These are phyloP conservation scores for Smithsoniella earleae DNA, from an alignment of 163 green algal species.

Conservation along the genomic window DNA sequence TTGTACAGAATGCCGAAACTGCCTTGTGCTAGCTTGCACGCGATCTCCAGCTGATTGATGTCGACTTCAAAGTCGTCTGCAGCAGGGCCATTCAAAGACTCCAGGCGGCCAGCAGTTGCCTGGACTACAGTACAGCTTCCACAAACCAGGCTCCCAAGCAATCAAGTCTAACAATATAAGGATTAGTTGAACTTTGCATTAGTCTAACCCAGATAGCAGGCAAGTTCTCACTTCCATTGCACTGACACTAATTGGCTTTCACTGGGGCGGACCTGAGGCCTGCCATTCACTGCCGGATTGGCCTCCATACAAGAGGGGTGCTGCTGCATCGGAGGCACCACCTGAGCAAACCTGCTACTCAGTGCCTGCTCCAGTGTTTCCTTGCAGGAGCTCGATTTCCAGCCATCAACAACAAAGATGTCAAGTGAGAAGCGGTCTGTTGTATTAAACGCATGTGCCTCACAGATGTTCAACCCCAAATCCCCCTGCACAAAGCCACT, in stretches of 20 bases:
- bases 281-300: not conserved
- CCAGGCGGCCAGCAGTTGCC: slow-evolving; percentile 28
- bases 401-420: slow-evolving; percentile 92
- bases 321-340: not conserved
- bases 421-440: slow-evolving; percentile 82
- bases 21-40: slow-evolving; percentile 69
- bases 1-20: slow-evolving; percentile 94
- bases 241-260: not conserved
- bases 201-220: not conserved
- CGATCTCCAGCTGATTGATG: slow-evolving; percentile 71
- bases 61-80: slow-evolving; percentile 95
- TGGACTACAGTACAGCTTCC: not conserved
- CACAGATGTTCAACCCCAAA: slow-evolving; percentile 84
- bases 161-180: too few species aligned
- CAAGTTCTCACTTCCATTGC: not conserved
- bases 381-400: slow-evolving; percentile 38
- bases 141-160: too few species aligned
- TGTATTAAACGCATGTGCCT: slow-evolving; percentile 95
- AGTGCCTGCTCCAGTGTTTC: slow-evolving; percentile 31
- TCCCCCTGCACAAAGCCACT: slow-evolving; percentile 53
- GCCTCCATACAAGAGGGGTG: not conserved
- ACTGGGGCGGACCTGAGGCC: not conserved
- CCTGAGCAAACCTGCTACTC: slow-evolving; percentile 7
- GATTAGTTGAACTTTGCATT: too few species aligned
- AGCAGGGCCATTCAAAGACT: too few species aligned